Conservation (phyloP, 441 rosid genomes). For the Euphorbia corollata region DNA sequence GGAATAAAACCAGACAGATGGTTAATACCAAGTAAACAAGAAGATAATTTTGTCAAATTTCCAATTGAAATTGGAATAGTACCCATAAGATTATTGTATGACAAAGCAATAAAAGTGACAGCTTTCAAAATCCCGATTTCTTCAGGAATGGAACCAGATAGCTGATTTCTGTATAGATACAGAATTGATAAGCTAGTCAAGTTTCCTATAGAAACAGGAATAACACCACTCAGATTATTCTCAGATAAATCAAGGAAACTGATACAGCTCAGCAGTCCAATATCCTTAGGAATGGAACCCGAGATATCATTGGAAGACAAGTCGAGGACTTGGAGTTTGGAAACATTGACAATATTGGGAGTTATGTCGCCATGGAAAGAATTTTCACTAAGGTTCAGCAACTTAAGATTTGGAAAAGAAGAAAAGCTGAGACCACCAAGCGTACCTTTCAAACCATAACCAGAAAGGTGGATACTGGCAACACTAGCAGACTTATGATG, state of each 20-base stretch:
- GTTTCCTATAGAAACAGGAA: no score
- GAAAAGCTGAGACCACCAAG: neutral
- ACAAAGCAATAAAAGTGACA: no score
- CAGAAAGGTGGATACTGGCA: neutral
- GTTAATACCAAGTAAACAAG: no score
- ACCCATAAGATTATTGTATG: no score
- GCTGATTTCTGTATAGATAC: no score
- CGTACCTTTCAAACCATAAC: slow-evolving; percentile 4
- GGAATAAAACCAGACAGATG: no score
- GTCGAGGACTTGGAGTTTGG: neutral
- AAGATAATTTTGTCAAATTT: no score
- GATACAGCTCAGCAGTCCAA: neutral
- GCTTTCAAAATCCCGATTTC: no score
- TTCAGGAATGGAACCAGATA: no score
- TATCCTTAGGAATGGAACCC: neutral
- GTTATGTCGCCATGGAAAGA: neutral
- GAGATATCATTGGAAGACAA: neutral
- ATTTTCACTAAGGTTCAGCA: neutral
- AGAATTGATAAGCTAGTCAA: no score
- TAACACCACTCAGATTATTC: no score
- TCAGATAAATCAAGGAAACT: neutral
- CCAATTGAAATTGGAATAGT: no score
- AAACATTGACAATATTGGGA: neutral
- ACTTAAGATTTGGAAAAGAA: neutral
- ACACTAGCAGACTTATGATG: neutral